Evolutionary conservation across 129 eudicot species (phyloP).

Genomic region (Oenanthe sinensis): DNA sequence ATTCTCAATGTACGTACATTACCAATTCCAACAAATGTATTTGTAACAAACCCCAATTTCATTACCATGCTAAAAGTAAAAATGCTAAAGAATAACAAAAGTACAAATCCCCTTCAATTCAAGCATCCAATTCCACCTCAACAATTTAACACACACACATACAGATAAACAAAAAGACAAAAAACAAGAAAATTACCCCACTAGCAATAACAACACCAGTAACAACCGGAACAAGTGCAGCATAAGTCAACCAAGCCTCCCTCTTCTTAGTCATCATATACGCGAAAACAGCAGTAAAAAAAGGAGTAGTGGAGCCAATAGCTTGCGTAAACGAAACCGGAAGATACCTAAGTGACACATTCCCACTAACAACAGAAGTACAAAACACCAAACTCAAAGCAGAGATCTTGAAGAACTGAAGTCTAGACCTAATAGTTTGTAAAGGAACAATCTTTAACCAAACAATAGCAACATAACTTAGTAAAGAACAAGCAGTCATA

Average conservation of each 20-base stretch:
- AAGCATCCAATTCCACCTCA: background rate
- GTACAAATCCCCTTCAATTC: background rate
- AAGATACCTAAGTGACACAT: slow-evolving; percentile 19
- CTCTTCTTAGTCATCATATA: slow-evolving; percentile 18
- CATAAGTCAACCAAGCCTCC: slow-evolving; percentile 24
- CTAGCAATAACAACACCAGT: slow-evolving; percentile 23
- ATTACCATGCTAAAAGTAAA: background rate
- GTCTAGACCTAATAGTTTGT: slow-evolving; percentile 12
- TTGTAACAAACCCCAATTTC: background rate
- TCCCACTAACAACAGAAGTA: slow-evolving; percentile 21
- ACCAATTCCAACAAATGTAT: background rate
- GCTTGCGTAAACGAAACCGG: slow-evolving; percentile 24
- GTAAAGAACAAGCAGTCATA: slow-evolving; percentile 21
- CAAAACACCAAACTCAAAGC: slow-evolving; percentile 17
- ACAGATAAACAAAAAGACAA: background rate
- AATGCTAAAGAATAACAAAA: background rate
- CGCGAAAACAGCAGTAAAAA: slow-evolving; percentile 22
- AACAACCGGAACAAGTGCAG: slow-evolving; percentile 15
- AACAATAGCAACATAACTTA: slow-evolving; percentile 18
- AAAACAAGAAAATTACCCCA: slow-evolving; percentile 12
- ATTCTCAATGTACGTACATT: background rate
- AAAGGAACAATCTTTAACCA: slow-evolving; percentile 17
- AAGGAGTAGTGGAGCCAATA: slow-evolving; percentile 20
- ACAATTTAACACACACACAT: background rate
- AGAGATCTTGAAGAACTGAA: slow-evolving; percentile 19